Evolutionary conservation across 2,329 filamentous ascomycete species (phyloP), one percentile per base, ranked within the genome.

Genomic region (Elsinoe australis): DNA sequence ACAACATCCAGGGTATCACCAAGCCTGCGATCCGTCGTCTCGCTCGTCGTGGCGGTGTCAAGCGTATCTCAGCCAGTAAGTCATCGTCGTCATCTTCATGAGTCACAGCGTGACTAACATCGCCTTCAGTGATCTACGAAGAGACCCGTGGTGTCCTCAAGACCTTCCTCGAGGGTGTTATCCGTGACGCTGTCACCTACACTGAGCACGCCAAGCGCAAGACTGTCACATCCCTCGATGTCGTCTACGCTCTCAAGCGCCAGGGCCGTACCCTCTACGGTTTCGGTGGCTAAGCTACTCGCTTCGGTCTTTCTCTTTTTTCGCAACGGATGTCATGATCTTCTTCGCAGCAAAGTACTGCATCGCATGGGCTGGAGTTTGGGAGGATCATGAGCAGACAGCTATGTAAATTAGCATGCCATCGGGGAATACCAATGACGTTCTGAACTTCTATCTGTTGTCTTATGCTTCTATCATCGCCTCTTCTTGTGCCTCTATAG

Each of bases 1-100:
- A 95, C 85, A 95, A 95, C 85, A 95, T 95, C 68, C 89, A 95
- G 78, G 89, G 89, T 75, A 95, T 95, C 68, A 95, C 89, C 67
- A 95, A 95, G 85, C 89, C 89, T 64, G 89, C 89, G 64, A 95
- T 95, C 73, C 85, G 89, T 66, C 89, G 89, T 94, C 88, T 95
- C 69, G 89, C 89, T 58, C 89, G 89, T 75, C 88, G 89, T 92
- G 89, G 89, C 72, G 89, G 89, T 89, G 89, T 95, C 80, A 95
- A 95, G 87, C 89, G 89, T 94, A 95, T 95, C 66, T 95, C 88
- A 66, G 89, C 89, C 69, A 94, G 82, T 86, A 80, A 69, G 47
- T 50, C 50, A 31, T 42, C 33, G 12, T 44, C 34, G 31, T 46
- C 29, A 15, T 22, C n/a, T 15, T 15, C 28, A 17, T 44, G 44